Percentiles rank a stretch among this genome's conserved stretches.
phyloP scores from a whole-genome alignment of 495 filamentous ascomycete species.

The Neurospora pannonica region DNA sequence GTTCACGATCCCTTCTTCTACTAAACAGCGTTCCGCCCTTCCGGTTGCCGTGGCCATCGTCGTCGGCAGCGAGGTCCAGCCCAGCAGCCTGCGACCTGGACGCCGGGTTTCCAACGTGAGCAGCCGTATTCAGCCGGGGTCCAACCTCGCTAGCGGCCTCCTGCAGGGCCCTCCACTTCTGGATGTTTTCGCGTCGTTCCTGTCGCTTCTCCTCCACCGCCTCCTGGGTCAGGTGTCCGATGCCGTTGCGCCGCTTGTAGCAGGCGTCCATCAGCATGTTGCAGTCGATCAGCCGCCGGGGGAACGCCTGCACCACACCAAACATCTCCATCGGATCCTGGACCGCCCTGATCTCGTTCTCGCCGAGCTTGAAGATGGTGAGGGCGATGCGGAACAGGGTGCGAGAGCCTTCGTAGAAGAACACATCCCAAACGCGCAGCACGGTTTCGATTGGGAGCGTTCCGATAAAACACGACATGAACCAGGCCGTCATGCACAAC shows the following conservation, averaged over 20 bases:
- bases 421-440: constrained; percentile 86
- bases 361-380: constrained; percentile 86
- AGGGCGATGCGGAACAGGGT: constrained; percentile 92
- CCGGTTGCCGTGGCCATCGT: constrained; percentile 5
- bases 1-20: constrained; percentile 21
- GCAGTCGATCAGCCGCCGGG: constrained; percentile 69
- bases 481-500: constrained; percentile 92
- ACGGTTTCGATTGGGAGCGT: constrained; percentile 85
- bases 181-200: constrained; percentile 44
- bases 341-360: constrained; percentile 68
- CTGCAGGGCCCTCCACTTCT: constrained; percentile 32
- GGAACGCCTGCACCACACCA: constrained; percentile 87
- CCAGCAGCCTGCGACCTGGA: constrained; percentile 12
- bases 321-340: constrained; percentile 93
- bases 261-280: constrained; percentile 73
- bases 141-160: constrained; percentile 20
- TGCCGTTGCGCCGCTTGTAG: constrained; percentile 69
- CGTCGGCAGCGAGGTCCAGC: constrained; percentile 20
- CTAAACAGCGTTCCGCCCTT: constrained; percentile 32
- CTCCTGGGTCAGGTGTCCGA: constrained; percentile 68
- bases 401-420: constrained; percentile 92
- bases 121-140: not conserved
- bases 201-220: constrained; percentile 51
- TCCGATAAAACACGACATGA: constrained; percentile 94
- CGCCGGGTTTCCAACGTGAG: not conserved